A percentile compares a stretch with the other conserved stretches of the same genome.
These are phyloP conservation scores for Clonostachys chloroleuca DNA, from an alignment of 2,329 filamentous ascomycete species.

Conservation along the genomic window DNA sequence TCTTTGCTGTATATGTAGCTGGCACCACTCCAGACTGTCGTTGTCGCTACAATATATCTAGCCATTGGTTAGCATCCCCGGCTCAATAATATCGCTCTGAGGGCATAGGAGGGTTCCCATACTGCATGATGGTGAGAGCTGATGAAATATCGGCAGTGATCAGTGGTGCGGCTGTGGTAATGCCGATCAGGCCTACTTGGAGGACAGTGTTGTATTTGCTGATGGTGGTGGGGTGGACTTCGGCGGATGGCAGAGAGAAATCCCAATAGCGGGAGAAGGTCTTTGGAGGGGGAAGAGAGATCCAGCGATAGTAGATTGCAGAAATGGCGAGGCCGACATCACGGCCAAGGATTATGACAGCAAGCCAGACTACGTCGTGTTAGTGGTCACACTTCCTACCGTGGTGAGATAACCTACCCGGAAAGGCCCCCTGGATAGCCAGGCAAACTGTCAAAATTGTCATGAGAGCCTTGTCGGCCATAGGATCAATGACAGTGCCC, in stretches of 20 bases:
- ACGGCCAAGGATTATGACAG: constrained; percentile 83
- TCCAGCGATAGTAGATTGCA: constrained; percentile 94
- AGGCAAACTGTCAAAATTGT: constrained; percentile 84
- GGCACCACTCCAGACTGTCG: constrained; percentile 88
- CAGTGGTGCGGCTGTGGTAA: constrained; percentile 77
- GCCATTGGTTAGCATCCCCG: constrained; percentile 3
- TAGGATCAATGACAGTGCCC: constrained; percentile 89
- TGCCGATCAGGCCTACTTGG: constrained; percentile 81
- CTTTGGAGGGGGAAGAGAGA: constrained; percentile 88
- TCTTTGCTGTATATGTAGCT: constrained; percentile 91
- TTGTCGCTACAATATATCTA: constrained; percentile 80
- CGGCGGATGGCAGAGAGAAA: constrained; percentile 84
- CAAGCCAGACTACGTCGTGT: constrained; percentile 65
- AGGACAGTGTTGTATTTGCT: constrained; percentile 93
- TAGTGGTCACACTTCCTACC: background rate
- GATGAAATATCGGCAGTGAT: constrained; percentile 52
- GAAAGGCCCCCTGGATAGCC: constrained; percentile 76
- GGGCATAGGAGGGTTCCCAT: constrained; percentile 19
- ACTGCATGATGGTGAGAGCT: constrained; percentile 61
- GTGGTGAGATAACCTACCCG: constrained; percentile 48
- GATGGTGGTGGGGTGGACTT: constrained; percentile 78
- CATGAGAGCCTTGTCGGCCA: constrained; percentile 97
- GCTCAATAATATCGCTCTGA: background rate
- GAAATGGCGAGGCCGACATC: constrained; percentile 79
- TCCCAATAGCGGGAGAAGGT: constrained; percentile 95